Percentiles rank a stretch among this genome's conserved stretches.
These are phyloP conservation scores for Fusarium albosuccineum DNA, from an alignment of 2,329 filamentous ascomycete genomes.

Conservation along the genomic window DNA sequence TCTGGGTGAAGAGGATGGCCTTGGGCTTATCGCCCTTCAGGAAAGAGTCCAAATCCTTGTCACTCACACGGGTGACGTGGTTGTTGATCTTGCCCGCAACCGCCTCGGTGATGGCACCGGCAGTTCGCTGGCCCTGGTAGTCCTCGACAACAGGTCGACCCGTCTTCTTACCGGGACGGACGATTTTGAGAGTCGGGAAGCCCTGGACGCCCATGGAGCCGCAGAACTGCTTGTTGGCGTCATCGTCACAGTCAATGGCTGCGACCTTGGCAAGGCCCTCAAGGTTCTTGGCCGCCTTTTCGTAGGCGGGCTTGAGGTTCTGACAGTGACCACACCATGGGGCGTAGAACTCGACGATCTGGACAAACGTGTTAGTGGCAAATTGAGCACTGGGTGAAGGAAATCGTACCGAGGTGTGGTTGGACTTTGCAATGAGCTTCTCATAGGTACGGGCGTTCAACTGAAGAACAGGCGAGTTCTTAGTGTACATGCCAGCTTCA, in stretches of 20 bases:
- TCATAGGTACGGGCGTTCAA: constrained; percentile 84
- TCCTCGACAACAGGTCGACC: constrained; percentile 88
- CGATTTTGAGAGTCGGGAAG: constrained; percentile 95
- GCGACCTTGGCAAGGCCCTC: constrained; percentile 95
- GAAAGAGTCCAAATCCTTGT: constrained; percentile 84
- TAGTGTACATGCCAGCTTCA: constrained; percentile 83
- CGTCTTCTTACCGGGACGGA: constrained; percentile 84
- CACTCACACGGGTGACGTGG: constrained; percentile 84
- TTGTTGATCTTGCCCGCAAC: constrained; percentile 92
- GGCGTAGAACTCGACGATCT: constrained; percentile 89
- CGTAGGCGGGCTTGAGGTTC: constrained; percentile 94
- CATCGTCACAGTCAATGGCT: constrained; percentile 94
- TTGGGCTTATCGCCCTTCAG: constrained; percentile 80
- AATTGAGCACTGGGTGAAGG: neutral
- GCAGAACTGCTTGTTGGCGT: constrained; percentile 90
- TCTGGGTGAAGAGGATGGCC: constrained; percentile 93
- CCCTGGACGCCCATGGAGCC: constrained; percentile 88
- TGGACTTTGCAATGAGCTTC: constrained; percentile 85
- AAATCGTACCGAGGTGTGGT: constrained; percentile 84
- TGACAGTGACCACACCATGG: constrained; percentile 99
- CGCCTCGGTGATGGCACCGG: constrained; percentile 89
- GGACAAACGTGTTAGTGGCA: constrained; percentile 12
- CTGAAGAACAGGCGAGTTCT: constrained; percentile 88
- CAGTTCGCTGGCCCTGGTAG: constrained; percentile 85
- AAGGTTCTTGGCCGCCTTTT: constrained; percentile 91